Base-by-base conservation (phyloP, 495 filamentous ascomycete genomes). In the Xylaria acuta region DNA sequence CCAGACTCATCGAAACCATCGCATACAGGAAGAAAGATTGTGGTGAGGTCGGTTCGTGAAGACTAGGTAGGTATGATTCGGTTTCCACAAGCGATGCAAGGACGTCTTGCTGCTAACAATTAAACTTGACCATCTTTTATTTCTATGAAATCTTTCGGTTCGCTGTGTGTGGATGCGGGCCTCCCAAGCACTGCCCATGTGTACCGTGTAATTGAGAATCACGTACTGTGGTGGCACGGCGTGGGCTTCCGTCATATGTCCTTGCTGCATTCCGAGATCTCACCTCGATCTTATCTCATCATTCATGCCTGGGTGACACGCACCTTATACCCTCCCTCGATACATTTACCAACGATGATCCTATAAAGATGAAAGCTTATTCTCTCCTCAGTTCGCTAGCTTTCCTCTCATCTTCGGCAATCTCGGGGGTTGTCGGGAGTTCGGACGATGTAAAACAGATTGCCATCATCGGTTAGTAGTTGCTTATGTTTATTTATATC, bases 401-500 rank as follows among this genome's bases (percentile, higher is more conserved):
- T n/a, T 18, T 53, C 3, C 34, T 71, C 59, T 60, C 34, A 38
- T 54, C 36, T 53, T 74, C 34, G 60, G 49, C 12, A 64, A 47
- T 22, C 54, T 72, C 14, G 27, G 67, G 53, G 41, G 53, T 14
- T 60, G 43, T 30, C 32, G 45, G 27, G 25, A 53, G 62, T 18
- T 0, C 25, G n/a, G 40, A 47, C 60, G 32, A 72, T 59, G 75
- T 77, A 4, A 81, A 81, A 41, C 84, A 86, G 64, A 74, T 85
- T 51, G 84, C 84, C 32, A 81, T 86, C 54, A 84, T 86, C 27
- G 84, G 84, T 86, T 45, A 70, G 81, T 80, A 41, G 38, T 3
- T 34, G 9, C 16, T 41, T 27, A 32, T 59, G 41, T 47, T 69
- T 53, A 25, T 18, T 62, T 27, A 16, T 53, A 45, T 62, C 27